Evolutionary conservation across 176 grass and related monocot genomes (phyloP), one percentile per base, ranked within the genome.

Genomic region (Hordeum marinum): DNA sequence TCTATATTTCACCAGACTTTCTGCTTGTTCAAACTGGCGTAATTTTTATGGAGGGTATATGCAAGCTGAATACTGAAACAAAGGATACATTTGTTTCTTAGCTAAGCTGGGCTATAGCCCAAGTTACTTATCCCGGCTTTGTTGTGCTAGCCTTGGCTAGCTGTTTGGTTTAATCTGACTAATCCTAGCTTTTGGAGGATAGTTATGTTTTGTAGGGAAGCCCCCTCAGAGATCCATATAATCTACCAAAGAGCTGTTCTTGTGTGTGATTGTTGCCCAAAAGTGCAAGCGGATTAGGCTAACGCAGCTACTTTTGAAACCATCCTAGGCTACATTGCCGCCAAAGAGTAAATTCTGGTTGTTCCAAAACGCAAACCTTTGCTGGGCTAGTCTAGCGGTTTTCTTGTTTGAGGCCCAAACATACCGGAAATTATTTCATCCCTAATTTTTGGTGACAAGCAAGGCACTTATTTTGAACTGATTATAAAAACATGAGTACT

Each of bases 1-100:
- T 58, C 23, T 83, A 63, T 70, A 17, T 88, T 70, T 62, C 7
- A 79, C 64, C 9, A 50, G 8, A 61, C n/a, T 48, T 85, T 85
- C 59, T 48, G 46, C 4, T 75, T 23, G 32, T 46, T 31, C 5
- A 15, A 45, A 18, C n/a, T 39, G 3, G 42, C 4, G 36, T 67
- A 75, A 68, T 71, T 35, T 15, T 36, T 77, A 31, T 48, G 23
- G 20, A 37, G 43, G 15, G 9, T 14, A 17, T 27, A 78, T 79
- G 48, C 40, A 4, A 43, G 52, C 79, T 65, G 34, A 78, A 72
- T 84, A 80, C 78, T 24, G 13, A 78, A 17, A 72, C 18, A 18
- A 9, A 57, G 20, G 20, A 21, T 57, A 21, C 7, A 55, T 55
- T 55, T 55, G 17, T 6, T 54, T 54, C 50, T 15, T 54, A 54